Conservation (phyloP, 2,329 filamentous ascomycete genomes). For the Coniella vitis region DNA sequence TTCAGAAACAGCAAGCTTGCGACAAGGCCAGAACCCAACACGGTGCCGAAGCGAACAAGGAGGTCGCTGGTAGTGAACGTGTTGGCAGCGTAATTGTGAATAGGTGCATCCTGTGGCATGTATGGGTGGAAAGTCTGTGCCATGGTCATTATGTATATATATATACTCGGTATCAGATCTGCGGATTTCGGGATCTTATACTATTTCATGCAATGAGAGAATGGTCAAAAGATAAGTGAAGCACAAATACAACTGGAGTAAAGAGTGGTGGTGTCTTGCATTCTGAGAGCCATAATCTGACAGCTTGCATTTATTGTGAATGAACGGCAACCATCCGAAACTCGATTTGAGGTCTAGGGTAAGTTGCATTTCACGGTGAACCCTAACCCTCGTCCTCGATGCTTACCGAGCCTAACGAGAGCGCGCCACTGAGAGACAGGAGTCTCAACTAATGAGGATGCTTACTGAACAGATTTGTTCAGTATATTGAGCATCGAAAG, state of each 20-base stretch:
- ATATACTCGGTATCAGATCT: no score
- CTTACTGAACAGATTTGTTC: no score
- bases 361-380: neutral
- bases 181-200: no score
- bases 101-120: slow-evolving; percentile 35
- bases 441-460: no score
- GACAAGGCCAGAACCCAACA: slow-evolving; percentile 31
- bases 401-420: neutral
- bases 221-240: no score
- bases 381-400: neutral
- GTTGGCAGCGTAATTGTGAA: slow-evolving; percentile 42
- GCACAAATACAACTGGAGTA: no score
- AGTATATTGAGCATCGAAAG: no score
- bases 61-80: slow-evolving; percentile 31
- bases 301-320: no score
- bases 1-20: slow-evolving; percentile 25
- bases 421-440: no score
- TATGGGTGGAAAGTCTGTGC: slow-evolving; percentile 38
- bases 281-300: no score
- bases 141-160: neutral
- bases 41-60: slow-evolving; percentile 29
- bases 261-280: no score
- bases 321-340: neutral
- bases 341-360: slow-evolving; percentile 1
- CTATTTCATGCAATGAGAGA: no score